Conservation (phyloP, 2,329 filamentous ascomycete species). For the Pezicula neosporulosa region DNA sequence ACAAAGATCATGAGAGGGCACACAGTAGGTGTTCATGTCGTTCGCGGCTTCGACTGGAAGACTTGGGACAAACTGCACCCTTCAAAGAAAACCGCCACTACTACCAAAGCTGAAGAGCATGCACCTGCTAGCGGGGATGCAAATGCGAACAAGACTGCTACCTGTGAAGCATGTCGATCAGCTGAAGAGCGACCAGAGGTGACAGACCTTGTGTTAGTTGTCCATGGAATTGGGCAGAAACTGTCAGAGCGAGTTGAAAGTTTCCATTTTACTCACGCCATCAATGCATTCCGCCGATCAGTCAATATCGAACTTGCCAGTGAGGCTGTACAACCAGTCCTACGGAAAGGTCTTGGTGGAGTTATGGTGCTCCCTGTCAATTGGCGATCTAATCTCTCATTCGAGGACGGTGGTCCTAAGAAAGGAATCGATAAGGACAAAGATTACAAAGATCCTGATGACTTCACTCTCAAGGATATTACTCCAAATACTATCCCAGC, state of each 20-base stretch:
- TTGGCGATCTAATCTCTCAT: constrained; percentile 84
- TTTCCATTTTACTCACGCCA: constrained; percentile 94
- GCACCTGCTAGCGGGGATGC: constrained; percentile 12
- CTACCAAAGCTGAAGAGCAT: constrained; percentile 27
- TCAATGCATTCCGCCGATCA: constrained; percentile 83
- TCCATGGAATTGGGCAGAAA: constrained; percentile 96
- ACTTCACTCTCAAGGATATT: constrained; percentile 78
- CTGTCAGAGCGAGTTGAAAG: constrained; percentile 91
- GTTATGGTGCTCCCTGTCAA: constrained; percentile 95
- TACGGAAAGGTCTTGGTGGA: constrained; percentile 76
- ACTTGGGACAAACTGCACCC: constrained; percentile 71
- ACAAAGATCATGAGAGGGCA: constrained; percentile 76
- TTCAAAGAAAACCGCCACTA: constrained; percentile 24
- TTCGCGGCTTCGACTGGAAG: constrained; percentile 80
- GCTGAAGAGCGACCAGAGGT: constrained; percentile 66
- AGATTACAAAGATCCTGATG: constrained; percentile 47
- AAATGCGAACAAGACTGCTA: constrained; percentile 10
- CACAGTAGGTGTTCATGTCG: constrained; percentile 80
- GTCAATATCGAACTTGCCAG: constrained; percentile 81
- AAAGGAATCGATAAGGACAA: constrained; percentile 48
- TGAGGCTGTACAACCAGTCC: constrained; percentile 67
- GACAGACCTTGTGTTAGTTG: constrained; percentile 84
- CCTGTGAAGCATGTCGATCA: constrained; percentile 57
- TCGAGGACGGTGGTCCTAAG: constrained; percentile 73
- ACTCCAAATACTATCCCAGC: constrained; percentile 87